Base-by-base conservation (phyloP, 495 filamentous ascomycete genomes). In the Alectoria sarmentosa region DNA sequence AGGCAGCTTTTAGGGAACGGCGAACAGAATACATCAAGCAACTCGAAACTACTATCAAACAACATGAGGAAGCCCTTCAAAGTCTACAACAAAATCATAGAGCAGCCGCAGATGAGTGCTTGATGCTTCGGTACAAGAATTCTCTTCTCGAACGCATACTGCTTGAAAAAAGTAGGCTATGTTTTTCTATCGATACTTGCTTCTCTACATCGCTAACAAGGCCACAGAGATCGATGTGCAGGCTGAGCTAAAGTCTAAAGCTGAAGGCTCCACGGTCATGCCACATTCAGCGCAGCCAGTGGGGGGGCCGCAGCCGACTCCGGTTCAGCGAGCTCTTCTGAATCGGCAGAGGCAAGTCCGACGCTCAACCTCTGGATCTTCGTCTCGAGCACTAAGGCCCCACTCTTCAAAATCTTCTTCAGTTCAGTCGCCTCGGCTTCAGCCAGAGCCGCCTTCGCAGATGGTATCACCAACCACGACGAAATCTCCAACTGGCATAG, bases 21-120 rank as follows among this genome's bases (percentile, higher is more conserved):
- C 87, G 94, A 66, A 98, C 95, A 36, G 94, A 98, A 79, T 98
- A 98, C 74, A 98, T 98, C 79, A 97, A 97, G 78, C 95, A 98
- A 75, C 84, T 98, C 15, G 94, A 98, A 76, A 90, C 90, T 61
- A 96, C 92, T 62, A 98, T 98, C 76, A 95, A 96, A 73, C 92
- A 91, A 67, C 94, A 98, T 80, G 94, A 98, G 76, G 91, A 96
- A 67, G 89, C 88, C 67, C 79, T 98, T 46, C 88, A 93, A 67
- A 93, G 85, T 68, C 81, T 98, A 63, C 95, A 97, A 75, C 90
- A 94, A 70, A 95, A 90, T 59, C 94, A 98, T 73, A 89, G 95
- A 61, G 90, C 84, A 69, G 95, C 94, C 56, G 94, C 95, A 38
- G 95, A 98, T 73, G 94, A 98, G 74, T 98, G 95, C 74, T 78